Conservation (phyloP, 441 rosid species). For the Biscutella auriculata region DNA sequence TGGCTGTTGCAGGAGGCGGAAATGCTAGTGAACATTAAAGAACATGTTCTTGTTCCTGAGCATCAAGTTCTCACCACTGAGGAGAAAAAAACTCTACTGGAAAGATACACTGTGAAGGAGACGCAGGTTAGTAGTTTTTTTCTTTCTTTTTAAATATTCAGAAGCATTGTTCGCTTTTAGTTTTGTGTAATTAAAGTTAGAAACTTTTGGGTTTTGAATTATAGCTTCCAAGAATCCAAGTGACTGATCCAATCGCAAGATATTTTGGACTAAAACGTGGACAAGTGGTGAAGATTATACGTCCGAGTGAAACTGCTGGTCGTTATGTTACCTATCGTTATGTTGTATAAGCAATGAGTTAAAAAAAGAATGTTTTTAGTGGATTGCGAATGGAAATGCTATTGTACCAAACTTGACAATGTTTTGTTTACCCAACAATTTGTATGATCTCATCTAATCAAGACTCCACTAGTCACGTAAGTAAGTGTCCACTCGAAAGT, state of each 20-base stretch:
- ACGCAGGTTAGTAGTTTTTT: conserved; percentile 49
- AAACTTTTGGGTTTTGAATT: background rate
- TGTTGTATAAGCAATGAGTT: conserved; percentile 34
- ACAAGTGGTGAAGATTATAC: conserved; percentile 85
- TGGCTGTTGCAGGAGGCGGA: conserved; percentile 60
- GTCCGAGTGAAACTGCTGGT: conserved; percentile 94
- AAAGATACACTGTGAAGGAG: conserved; percentile 86
- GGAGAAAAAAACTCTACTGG: conserved; percentile 83
- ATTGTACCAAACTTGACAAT: no score
- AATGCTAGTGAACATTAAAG: conserved; percentile 70
- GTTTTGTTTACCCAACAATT: no score
- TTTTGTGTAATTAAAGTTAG: background rate
- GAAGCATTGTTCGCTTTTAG: background rate
- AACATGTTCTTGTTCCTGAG: conserved; percentile 86
- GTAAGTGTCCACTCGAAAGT: no score
- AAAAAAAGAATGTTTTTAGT: background rate
- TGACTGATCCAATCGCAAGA: conserved; percentile 81
- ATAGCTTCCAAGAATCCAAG: conserved; percentile 90
- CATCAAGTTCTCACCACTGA: conserved; percentile 72
- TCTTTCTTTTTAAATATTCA: no score
- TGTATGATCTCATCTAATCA: no score
- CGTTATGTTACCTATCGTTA: conserved; percentile 81
- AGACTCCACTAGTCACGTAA: no score
- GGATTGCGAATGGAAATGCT: background rate
- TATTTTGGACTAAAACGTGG: conserved; percentile 88